Conservation (phyloP, 148 eudicot genomes). For the Cornus suecica region DNA sequence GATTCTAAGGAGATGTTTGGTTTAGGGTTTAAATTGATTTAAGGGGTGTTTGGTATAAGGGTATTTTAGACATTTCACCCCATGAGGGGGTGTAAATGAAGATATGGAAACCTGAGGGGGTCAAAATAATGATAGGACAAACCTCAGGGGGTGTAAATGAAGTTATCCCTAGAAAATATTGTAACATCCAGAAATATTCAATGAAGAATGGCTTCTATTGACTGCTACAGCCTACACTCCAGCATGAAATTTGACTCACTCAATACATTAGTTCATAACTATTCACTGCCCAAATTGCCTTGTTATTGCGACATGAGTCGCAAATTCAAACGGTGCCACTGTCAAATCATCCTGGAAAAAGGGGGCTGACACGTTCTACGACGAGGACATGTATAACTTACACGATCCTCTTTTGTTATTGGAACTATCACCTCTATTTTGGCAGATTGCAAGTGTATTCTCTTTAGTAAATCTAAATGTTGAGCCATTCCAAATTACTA, state of each 20-base stretch:
- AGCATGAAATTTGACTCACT: too few species aligned
- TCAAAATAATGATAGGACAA: too few species aligned
- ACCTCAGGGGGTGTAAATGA: too few species aligned
- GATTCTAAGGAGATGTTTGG: too few species aligned
- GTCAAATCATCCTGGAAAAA: neutral
- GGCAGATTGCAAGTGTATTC: neutral
- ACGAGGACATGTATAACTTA: neutral
- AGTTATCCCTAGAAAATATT: too few species aligned
- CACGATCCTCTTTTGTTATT: neutral
- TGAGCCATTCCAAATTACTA: neutral
- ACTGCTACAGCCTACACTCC: neutral
- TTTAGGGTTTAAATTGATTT: too few species aligned
- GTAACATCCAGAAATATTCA: neutral
- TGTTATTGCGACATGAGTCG: neutral
- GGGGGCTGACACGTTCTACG: neutral
- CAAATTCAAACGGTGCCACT: neutral
- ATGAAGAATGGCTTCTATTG: neutral
- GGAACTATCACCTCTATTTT: neutral
- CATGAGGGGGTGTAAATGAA: too few species aligned
- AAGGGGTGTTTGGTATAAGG: too few species aligned
- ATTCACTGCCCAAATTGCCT: neutral
- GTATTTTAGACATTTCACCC: too few species aligned
- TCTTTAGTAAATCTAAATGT: neutral
- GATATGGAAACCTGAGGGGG: too few species aligned
- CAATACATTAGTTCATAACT: too few species aligned